Base-by-base conservation (phyloP, 768 basidiomycete genomes). In the Fomitopsis serialis region DNA sequence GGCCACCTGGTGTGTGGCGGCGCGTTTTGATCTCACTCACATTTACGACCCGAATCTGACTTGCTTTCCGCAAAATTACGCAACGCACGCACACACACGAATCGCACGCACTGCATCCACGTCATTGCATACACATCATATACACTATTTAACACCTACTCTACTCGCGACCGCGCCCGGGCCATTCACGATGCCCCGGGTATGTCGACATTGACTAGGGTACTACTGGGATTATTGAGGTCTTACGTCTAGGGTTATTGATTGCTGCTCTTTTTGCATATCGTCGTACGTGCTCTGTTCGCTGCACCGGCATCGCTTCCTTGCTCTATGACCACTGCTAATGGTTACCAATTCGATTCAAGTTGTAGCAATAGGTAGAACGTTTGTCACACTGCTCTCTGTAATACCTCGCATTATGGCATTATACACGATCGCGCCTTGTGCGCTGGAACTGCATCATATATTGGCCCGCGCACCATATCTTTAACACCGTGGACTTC, bases 401-500 rank as follows among this genome's bases (percentile, higher is more conserved):
- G 59, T 58, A 60, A 58, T 52, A 60, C 59, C 60, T 61, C 60
- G 60, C 55, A 58, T 61, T 50, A 58, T 60, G 59, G 59, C 54
- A 54, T 56, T 52, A 61, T 61, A 61, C 60, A 61, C 60, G 60
- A 57, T 40, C 60, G 60, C 60, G 60, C 60, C 57, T 51, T 40
- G 54, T 61, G 60, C 60, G 57, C 50, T 56, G 52, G 57, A 54
- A 45, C 54, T 58, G 51, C 54, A 58, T 40, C 29, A 32, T 32
- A 32, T 50, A 50, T 32, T 15, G 40, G 21, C 4, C 7, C 11
- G 29, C 29, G 5, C 29, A 11, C 6, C 29, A 6, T 32, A 11
- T 32, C 29, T 32, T 6, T 32, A 11, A 6, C 29, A 11, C 29
- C 29, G 11, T 11, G 29, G 29, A 11, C 29, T 11, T 32, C 11